Base-by-base conservation (phyloP, 805 yeast genomes). In the Cyberlindnera samutprakarnensis region DNA sequence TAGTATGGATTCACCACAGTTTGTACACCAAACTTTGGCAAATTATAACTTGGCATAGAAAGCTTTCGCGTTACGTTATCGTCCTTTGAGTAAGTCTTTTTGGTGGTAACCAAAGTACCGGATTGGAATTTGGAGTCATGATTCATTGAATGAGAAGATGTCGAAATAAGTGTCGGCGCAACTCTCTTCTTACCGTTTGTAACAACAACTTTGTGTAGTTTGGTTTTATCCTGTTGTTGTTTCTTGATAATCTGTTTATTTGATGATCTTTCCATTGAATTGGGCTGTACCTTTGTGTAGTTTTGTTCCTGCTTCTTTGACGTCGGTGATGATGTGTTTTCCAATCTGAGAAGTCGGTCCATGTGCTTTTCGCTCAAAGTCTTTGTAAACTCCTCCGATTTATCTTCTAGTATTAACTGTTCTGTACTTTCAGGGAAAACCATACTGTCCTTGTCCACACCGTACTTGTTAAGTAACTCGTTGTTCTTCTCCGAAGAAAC, bases 351-450 rank as follows among this genome's bases (percentile, higher is more conserved):
- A 8, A 71, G 43, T 29, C 55, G 52, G 30, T 65, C 70, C 61
- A 70, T 54, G 33, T 61, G 62, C 27, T 47, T 47, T 26, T 52
- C 58, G 31, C 53, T 46, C 25, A 47, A 31, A 4, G 47, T 41
- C 21, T 54, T 51, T 26, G 57, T 58, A 25, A 52, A 48, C 21
- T 53, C 56, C 7, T 57, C 61, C 2, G 84, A 75, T 39, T 65
- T 64, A 23, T 78, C 85, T 44, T 87, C 96, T 15, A 90, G 59
- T 5, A 61, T 53, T 35, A 90, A 62, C 55, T 88, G 96, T 32
- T 75, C 80, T 1, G 79, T 70, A 54, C 92, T 79, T 49, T 90
- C 97, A 0, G 96, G 95, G 46, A 86, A 82, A 14, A 79, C 78
- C 61, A 81, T 65, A 7, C 83, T 72, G 42, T 88, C 96, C 35